Conservation (phyloP, 2,329 filamentous ascomycete genomes). For the Dothiorella sarmentorum region DNA sequence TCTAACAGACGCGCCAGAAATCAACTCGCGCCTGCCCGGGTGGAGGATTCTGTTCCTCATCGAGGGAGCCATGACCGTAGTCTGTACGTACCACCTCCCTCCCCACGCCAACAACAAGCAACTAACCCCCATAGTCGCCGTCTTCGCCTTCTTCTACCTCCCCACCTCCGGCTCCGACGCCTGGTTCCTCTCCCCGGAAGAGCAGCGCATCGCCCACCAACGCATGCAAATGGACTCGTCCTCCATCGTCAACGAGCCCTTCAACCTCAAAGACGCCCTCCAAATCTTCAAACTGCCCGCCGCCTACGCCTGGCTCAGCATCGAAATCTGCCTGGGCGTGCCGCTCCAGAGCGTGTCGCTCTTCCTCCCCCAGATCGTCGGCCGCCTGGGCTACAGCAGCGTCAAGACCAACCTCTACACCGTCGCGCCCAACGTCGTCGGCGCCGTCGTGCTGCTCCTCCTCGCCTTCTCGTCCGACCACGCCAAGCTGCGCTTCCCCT, state of each 20-base stretch:
- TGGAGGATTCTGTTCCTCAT: conserved; percentile 68
- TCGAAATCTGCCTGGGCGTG: conserved; percentile 59
- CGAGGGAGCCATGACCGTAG: conserved; percentile 56
- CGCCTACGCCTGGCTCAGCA: conserved; percentile 53
- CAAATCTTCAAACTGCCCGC: conserved; percentile 53
- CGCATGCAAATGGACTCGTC: conserved; percentile 76
- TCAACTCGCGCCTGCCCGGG: conserved; percentile 50
- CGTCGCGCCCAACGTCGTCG: conserved; percentile 73
- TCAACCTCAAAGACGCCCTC: conserved; percentile 51
- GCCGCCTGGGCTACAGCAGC: conserved; percentile 50
- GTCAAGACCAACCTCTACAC: conserved; percentile 76
- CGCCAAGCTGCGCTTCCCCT: conserved; percentile 65
- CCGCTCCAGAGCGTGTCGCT: conserved; percentile 56
- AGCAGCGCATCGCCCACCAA: conserved; percentile 65
- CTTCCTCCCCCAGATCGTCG: conserved; percentile 58
- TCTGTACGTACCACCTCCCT: too few relatives aligned
- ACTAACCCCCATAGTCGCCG: too few relatives aligned
- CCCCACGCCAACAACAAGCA: too few relatives aligned
- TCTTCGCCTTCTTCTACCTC: conserved; percentile 67
- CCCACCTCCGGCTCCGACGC: conserved; percentile 63
- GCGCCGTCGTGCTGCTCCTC: conserved; percentile 68
- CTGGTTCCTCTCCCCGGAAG: conserved; percentile 61
- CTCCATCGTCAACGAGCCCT: conserved; percentile 57
- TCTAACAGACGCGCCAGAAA: conserved; percentile 37
- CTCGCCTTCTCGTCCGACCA: conserved; percentile 69